Evolutionary conservation across 2,329 filamentous ascomycete species (phyloP).

Genomic region (Xylaria sp.): DNA sequence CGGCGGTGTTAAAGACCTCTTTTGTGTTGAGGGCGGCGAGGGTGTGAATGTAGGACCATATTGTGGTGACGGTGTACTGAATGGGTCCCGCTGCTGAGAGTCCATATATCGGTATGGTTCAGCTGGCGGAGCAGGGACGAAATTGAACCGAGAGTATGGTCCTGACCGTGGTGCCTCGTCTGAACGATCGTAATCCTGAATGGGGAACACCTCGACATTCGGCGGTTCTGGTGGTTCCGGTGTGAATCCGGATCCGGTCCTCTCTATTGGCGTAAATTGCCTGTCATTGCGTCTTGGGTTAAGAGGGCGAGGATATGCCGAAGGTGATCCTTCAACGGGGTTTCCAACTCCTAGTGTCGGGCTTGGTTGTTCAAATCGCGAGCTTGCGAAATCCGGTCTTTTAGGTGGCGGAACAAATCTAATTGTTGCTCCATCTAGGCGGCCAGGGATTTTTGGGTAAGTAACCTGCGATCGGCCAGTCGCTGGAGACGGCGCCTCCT

Average conservation of each 20-base stretch:
- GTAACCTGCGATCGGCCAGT: constrained; percentile 49
- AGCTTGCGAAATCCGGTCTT: constrained; percentile 47
- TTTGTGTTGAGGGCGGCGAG: constrained; percentile 30
- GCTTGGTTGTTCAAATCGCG: constrained; percentile 54
- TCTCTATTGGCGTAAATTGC: constrained; percentile 33
- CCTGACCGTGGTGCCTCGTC: constrained; percentile 2
- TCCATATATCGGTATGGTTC: constrained; percentile 12
- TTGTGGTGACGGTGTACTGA: constrained; percentile 27
- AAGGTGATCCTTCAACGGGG: constrained; percentile 37
- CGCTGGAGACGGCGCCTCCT: constrained; percentile 56
- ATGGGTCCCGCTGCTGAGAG: constrained; percentile 12
- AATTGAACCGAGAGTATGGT: neutral
- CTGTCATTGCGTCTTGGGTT: constrained; percentile 38
- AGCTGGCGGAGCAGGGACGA: neutral
- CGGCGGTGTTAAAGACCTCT: constrained; percentile 34
- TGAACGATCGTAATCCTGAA: constrained; percentile 17
- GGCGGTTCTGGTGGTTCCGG: constrained; percentile 39
- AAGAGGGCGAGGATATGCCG: constrained; percentile 44
- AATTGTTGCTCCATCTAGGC: constrained; percentile 44
- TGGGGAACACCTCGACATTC: constrained; percentile 38
- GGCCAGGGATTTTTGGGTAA: constrained; percentile 47
- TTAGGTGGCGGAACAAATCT: constrained; percentile 49
- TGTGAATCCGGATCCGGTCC: constrained; percentile 43
- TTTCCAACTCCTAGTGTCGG: constrained; percentile 54
- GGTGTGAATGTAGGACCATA: constrained; percentile 26